Conservation (phyloP, 495 filamentous ascomycete species). For the Aspergillus wentii region DNA sequence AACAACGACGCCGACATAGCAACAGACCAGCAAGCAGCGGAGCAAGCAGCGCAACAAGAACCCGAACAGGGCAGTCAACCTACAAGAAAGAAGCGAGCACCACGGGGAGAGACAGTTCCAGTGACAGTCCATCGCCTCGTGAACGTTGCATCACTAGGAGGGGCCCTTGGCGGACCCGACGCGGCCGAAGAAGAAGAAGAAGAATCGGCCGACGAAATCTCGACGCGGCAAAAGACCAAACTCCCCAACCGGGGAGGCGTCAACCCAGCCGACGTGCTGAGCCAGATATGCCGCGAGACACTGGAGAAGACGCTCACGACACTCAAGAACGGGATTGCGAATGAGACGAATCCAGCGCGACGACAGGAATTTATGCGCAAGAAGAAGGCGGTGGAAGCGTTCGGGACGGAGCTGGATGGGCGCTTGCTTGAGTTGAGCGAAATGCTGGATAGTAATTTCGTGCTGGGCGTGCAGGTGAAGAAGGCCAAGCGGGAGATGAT, state of each 20-base stretch:
- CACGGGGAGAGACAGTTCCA: conserved; percentile 38
- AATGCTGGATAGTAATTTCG: conserved; percentile 60
- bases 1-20: conserved; percentile 10
- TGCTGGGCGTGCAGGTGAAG: conserved; percentile 56
- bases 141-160: conserved; percentile 27
- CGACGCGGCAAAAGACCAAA: conserved; percentile 24
- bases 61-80: conserved; percentile 16
- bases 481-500: conserved; percentile 61
- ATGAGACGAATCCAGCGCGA: conserved; percentile 29
- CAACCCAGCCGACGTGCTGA: conserved; percentile 64
- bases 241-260: conserved; percentile 56
- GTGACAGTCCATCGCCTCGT: conserved; percentile 42
- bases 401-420: conserved; percentile 60
- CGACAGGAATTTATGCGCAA: conserved; percentile 56
- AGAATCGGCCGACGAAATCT: conserved; percentile 30
- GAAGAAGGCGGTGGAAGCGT: conserved; percentile 61
- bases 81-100: conserved; percentile 19
- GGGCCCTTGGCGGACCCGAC: conserved; percentile 1
- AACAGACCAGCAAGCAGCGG: conserved; percentile 9
- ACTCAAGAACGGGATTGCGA: conserved; percentile 32
- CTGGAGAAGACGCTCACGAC: conserved; percentile 47
- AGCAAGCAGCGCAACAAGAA: conserved; percentile 11
- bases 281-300: conserved; percentile 66
- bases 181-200: conserved; percentile 19
- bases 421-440: conserved; percentile 49